Percentiles rank a stretch among this genome's conserved stretches.
These are phyloP conservation scores for Pythium phragmitis DNA, from an alignment of 352 stramenopile genomes.

Conservation along the genomic window DNA sequence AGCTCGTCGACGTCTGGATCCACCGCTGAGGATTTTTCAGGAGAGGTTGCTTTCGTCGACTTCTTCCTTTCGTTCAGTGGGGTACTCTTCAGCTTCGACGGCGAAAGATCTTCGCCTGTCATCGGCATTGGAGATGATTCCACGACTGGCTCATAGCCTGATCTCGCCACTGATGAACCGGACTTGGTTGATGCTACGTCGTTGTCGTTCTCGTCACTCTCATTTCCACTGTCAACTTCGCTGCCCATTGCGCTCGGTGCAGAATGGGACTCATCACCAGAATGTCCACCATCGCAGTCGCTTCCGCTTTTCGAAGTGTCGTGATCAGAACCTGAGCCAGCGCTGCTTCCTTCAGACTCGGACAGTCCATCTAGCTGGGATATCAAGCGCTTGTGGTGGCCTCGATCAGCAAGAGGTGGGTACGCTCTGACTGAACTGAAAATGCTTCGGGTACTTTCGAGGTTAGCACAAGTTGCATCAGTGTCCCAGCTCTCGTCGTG, in stretches of 20 bases:
- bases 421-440: conserved; percentile 9
- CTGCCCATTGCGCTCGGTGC: conserved; percentile 33
- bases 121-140: conserved; percentile 11
- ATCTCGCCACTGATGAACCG: background rate
- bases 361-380: conserved; percentile 60
- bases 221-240: conserved; percentile 60
- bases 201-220: conserved; percentile 36
- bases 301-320: conserved; percentile 41
- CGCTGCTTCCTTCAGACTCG: conserved; percentile 54
- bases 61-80: conserved; percentile 7
- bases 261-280: conserved; percentile 34
- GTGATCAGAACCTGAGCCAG: conserved; percentile 43
- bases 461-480: background rate
- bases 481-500: background rate
- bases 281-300: conserved; percentile 34
- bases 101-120: background rate
- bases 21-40: conserved; percentile 31
- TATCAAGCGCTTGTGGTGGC: conserved; percentile 3
- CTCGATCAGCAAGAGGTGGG: background rate
- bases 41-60: conserved; percentile 3
- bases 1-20: conserved; percentile 65
- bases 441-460: conserved; percentile 2
- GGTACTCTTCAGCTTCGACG: conserved; percentile 2
- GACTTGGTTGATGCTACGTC: conserved; percentile 9
- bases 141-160: background rate